Evolutionary conservation across 1,284 basidiomycete species (phyloP), one percentile per base, ranked within the genome.

Genomic region (Puccinia horiana): DNA sequence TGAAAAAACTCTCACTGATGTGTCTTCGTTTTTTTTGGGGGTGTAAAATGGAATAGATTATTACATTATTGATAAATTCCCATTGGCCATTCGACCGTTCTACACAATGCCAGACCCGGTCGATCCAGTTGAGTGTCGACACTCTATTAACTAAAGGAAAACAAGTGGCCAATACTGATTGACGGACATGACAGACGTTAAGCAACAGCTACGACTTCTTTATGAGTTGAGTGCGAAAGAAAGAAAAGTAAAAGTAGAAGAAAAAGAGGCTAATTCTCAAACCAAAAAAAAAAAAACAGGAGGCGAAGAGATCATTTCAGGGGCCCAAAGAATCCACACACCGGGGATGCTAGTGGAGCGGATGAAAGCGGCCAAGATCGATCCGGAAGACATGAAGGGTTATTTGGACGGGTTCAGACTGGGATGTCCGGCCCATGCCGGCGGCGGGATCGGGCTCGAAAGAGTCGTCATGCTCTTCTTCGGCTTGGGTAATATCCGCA

Each of bases 1-100:
- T 18, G 16, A 16, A 16, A 47, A 47, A 47, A 16, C 52, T 8
- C 61, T 47, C 44, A 47, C 44, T 47, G 44, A 47, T 16, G 9
- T 97, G 44, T 47, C 8, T 47, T 16, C 44, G 9, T 47, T 47
- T 47, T 54, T 65, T 65, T 65, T n/a, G 32, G 20, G 91, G 98
- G 85, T 94, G 93, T 87, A 92, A 92, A n/a, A n/a, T n/a, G 82
- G 97, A 52, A 5, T 94, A 79, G 96, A 99, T 89, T 98, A 96
- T 89, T 98, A 93, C 88, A 97, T 98, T 87, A 92, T 98, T 84
- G 95, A 98, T 90, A 98, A 97, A 88, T 98, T 98, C 90, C 95
- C 95, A 2, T 90, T 95, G 86, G 92, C 90, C 42, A 91, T 97
- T 81, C 93, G 96, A 83, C 96, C 97, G 2, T 99, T 99, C 89